These are phyloP conservation scores for Akebia trifoliata DNA, from an alignment of 164 flowering plant species.

Conservation along the genomic window DNA sequence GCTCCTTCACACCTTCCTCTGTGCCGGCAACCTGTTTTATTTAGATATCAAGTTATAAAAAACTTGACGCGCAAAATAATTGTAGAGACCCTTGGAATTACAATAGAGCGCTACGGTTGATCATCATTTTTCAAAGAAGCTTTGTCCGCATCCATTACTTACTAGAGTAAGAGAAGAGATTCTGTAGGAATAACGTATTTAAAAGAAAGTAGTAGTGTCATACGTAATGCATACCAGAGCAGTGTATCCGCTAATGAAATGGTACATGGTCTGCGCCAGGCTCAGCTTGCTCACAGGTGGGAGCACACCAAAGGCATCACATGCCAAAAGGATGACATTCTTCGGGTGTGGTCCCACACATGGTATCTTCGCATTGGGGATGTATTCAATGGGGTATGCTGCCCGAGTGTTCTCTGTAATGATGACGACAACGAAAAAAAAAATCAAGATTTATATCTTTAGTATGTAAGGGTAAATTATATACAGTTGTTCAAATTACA, in stretches of 20 bases:
- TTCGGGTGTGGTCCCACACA: conserved; percentile 97
- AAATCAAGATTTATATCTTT: too few species aligned
- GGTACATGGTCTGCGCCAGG: conserved; percentile 98
- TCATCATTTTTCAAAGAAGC: too few species aligned
- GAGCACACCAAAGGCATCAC: conserved; percentile 98
- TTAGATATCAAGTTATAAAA: not conserved
- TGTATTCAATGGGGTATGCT: conserved; percentile 93
- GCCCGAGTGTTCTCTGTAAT: conserved; percentile 92
- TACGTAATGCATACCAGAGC: conserved; percentile 91
- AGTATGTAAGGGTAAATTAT: too few species aligned
- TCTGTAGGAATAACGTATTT: too few species aligned
- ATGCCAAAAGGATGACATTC: conserved; percentile 91
- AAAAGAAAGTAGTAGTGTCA: too few species aligned
- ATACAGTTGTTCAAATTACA: too few species aligned
- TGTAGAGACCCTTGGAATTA: not conserved
- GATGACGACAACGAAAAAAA: too few species aligned
- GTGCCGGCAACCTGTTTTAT: conserved; percentile 88
- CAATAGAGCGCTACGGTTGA: too few species aligned
- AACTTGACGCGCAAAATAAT: not conserved
- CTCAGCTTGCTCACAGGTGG: conserved; percentile 98
- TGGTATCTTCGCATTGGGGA: conserved; percentile 93
- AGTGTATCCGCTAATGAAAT: conserved; percentile 99
- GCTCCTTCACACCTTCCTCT: conserved; percentile 94
- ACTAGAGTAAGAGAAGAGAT: too few species aligned
- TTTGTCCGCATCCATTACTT: too few species aligned